Evolutionary conservation across 306 rosid species (phyloP).

Genomic region (Dalbergia cultrata): DNA sequence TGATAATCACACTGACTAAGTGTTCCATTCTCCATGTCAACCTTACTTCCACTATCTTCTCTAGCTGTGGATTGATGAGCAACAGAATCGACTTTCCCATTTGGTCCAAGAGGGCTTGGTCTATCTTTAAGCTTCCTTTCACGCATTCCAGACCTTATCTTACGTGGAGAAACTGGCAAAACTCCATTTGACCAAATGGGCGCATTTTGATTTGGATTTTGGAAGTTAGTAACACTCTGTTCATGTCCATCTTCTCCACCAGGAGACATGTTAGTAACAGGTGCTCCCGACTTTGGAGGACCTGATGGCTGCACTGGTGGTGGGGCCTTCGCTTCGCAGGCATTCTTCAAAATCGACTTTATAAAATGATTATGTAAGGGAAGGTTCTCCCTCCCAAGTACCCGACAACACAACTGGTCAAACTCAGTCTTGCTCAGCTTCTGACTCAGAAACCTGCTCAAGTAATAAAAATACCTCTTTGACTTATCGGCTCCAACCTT

Average conservation of each 20-base stretch:
- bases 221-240: slow-evolving; percentile 59
- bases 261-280: slow-evolving; percentile 65
- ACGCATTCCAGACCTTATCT: slow-evolving; percentile 72
- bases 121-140: slow-evolving; percentile 89
- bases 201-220: slow-evolving; percentile 67
- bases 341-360: slow-evolving; percentile 88
- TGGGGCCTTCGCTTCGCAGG: slow-evolving; percentile 86
- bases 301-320: slow-evolving; percentile 66
- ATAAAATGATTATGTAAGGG: slow-evolving; percentile 86
- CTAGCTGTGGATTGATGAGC: slow-evolving; percentile 61
- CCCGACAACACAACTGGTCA: slow-evolving; percentile 73
- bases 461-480: slow-evolving; percentile 72
- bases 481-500: slow-evolving; percentile 85
- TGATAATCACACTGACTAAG: slow-evolving; percentile 80
- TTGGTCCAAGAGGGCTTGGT: slow-evolving; percentile 97
- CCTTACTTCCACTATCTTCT: slow-evolving; percentile 73
- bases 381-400: slow-evolving; percentile 87
- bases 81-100: slow-evolving; percentile 78
- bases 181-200: slow-evolving; percentile 88
- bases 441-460: slow-evolving; percentile 83
- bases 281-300: slow-evolving; percentile 62
- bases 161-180: slow-evolving; percentile 75
- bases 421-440: slow-evolving; percentile 89
- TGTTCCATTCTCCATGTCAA: slow-evolving; percentile 76
- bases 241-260: slow-evolving; percentile 84